Conservation (phyloP, 2,329 filamentous ascomycete species). For the Curvularia hawaiiensis region DNA sequence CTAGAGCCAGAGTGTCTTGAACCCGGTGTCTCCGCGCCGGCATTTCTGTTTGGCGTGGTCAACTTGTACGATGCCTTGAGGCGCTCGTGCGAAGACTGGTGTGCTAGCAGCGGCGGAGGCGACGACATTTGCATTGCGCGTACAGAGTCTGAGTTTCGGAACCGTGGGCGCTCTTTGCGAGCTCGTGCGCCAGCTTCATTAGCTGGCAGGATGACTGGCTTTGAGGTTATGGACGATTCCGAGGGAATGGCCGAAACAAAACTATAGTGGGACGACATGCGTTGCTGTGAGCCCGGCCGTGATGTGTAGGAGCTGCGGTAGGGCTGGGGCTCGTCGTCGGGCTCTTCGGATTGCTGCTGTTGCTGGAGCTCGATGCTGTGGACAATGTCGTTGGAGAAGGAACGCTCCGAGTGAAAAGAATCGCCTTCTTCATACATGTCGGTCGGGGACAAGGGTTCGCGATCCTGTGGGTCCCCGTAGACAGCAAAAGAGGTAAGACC, state of each 20-base stretch:
- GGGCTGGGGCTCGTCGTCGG: slow-evolving; percentile 32
- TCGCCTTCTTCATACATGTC: slow-evolving; percentile 40
- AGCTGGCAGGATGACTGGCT: slow-evolving; percentile 31
- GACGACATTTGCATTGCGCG: slow-evolving; percentile 75
- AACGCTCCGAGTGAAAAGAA: slow-evolving; percentile 42
- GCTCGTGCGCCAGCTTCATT: slow-evolving; percentile 50
- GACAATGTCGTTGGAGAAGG: slow-evolving; percentile 36
- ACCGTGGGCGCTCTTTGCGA: slow-evolving; percentile 65
- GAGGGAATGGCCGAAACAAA: slow-evolving; percentile 48
- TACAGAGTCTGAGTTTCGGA: slow-evolving; percentile 72
- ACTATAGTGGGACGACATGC: slow-evolving; percentile 40
- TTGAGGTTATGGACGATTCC: slow-evolving; percentile 44
- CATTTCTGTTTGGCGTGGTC: slow-evolving; percentile 39
- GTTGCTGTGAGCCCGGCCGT: slow-evolving; percentile 28
- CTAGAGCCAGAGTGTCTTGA: slow-evolving; percentile 39
- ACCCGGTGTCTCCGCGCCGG: slow-evolving; percentile 38
- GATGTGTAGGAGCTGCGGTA: slow-evolving; percentile 44
- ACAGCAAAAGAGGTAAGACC: slow-evolving; percentile 41
- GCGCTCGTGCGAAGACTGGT: slow-evolving; percentile 39
- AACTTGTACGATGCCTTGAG: slow-evolving; percentile 41
- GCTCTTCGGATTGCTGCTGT: slow-evolving; percentile 10
- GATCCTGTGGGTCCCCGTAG: slow-evolving; percentile 42
- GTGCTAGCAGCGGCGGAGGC: slow-evolving; percentile 46
- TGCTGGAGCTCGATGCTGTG: slow-evolving; percentile 40
- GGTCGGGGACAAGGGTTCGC: slow-evolving; percentile 36